phyloP scores from a whole-genome alignment of 495 filamentous ascomycete species.

The Polyplosphaeria fusca region DNA sequence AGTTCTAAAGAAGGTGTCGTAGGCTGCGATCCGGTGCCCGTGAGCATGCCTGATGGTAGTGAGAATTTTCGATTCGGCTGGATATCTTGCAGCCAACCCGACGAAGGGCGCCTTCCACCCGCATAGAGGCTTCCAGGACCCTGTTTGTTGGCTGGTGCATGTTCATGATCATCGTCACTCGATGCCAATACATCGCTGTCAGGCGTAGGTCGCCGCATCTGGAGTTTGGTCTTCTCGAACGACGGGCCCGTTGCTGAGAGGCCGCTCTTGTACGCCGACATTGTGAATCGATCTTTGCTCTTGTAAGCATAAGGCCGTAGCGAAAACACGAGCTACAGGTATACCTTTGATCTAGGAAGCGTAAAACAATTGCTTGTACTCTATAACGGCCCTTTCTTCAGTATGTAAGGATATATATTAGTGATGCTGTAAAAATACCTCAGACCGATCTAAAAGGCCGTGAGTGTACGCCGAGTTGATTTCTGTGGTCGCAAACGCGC shows the following conservation, averaged over 20 bases:
- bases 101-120: conserved; percentile 12
- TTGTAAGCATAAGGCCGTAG: too few species aligned
- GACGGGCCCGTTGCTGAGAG: conserved; percentile 1
- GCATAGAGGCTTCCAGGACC: neutral
- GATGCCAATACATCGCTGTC: conserved; percentile 34
- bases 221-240: conserved; percentile 19
- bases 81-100: conserved; percentile 35
- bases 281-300: too few species aligned
- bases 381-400: too few species aligned
- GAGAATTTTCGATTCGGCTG: conserved; percentile 32
- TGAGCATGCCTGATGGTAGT: conserved; percentile 13
- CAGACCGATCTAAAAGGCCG: too few species aligned
- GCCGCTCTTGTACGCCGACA: conserved; percentile 12
- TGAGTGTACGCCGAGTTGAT: too few species aligned
- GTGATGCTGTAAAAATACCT: too few species aligned
- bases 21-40: conserved; percentile 32
- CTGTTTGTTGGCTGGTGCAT: conserved; percentile 2
- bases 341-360: too few species aligned
- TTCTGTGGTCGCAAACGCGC: too few species aligned
- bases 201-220: conserved; percentile 30
- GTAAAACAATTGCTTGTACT: too few species aligned
- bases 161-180: conserved; percentile 35
- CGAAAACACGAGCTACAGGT: too few species aligned
- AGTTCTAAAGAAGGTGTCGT: conserved; percentile 24
- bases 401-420: too few species aligned